These are phyloP conservation scores for Priceomyces medius DNA, from an alignment of 805 yeast species.

Conservation along the genomic window DNA sequence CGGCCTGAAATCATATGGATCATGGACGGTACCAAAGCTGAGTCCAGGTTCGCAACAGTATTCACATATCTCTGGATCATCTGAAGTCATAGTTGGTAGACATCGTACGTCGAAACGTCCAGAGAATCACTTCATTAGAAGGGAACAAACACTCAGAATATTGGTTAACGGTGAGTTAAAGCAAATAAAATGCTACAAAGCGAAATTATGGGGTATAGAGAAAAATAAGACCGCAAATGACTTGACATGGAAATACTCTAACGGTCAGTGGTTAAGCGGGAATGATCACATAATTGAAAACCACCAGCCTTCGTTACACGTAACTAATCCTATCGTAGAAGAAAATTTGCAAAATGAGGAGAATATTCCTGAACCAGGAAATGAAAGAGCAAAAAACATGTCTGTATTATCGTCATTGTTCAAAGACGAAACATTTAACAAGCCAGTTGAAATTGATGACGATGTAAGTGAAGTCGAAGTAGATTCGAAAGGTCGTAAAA, in stretches of 20 bases:
- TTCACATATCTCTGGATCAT: conserved; percentile 32
- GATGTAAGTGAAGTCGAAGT: conserved; percentile 30
- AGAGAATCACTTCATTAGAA: conserved; percentile 30
- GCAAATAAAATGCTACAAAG: conserved; percentile 60
- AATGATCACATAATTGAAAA: conserved; percentile 74
- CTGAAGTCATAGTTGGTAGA: conserved; percentile 56
- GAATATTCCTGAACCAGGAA: conserved; percentile 9
- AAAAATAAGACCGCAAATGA: conserved; percentile 62
- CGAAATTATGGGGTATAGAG: conserved; percentile 89
- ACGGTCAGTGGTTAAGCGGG: conserved; percentile 78
- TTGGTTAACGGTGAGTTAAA: conserved; percentile 56
- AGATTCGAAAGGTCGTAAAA: conserved; percentile 38
- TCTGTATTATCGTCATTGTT: conserved; percentile 36
- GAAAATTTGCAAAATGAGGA: conserved; percentile 12
- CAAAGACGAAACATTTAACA: conserved; percentile 32
- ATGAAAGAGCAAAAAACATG: conserved; percentile 28
- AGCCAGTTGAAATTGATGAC: conserved; percentile 35
- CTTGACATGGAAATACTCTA: conserved; percentile 58
- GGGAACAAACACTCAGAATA: conserved; percentile 64
- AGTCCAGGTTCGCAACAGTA: conserved; percentile 21
- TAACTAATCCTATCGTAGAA: conserved; percentile 11
- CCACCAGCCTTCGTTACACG: conserved; percentile 11
- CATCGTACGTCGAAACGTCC: conserved; percentile 56
- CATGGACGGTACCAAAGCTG: conserved; percentile 28
- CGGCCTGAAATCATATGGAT: conserved; percentile 37